Evolutionary conservation across 371 early-diverging fungal genomes (phyloP).

Genomic region (Mucor velutinosus): DNA sequence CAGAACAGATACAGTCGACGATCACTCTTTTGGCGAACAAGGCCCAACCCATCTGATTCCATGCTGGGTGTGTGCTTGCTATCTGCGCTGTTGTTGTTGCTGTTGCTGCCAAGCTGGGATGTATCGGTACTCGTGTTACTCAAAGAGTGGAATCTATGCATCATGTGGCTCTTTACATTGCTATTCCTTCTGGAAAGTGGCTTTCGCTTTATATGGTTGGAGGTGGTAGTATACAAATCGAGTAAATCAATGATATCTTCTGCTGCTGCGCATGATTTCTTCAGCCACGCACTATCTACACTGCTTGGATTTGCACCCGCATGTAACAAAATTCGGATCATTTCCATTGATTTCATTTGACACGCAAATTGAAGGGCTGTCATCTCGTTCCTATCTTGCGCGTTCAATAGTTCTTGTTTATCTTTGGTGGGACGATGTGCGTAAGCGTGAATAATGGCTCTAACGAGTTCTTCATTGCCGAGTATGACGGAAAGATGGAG

Average conservation of each 20-base stretch:
- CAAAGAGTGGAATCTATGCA: slow-evolving; percentile 26
- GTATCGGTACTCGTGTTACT: neutral
- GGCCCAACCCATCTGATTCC: slow-evolving; percentile 34
- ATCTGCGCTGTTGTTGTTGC: neutral
- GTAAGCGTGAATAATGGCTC: slow-evolving; percentile 1
- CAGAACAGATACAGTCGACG: slow-evolving; percentile 38
- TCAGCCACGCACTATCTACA: neutral
- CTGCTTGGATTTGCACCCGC: slow-evolving; percentile 64
- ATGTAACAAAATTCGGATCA: slow-evolving; percentile 51
- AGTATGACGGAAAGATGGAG: slow-evolving; percentile 40
- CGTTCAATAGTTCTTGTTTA: slow-evolving; percentile 4
- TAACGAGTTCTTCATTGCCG: slow-evolving; percentile 19
- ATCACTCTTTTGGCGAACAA: slow-evolving; percentile 29
- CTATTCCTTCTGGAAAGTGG: slow-evolving; percentile 17
- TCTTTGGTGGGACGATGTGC: neutral
- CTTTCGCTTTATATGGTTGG: neutral
- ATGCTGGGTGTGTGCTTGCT: slow-evolving; percentile 7
- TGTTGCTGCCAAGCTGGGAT: too few relatives aligned
- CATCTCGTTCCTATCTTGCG: slow-evolving; percentile 35
- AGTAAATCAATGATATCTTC: slow-evolving; percentile 6
- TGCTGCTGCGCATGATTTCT: neutral
- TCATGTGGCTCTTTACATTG: slow-evolving; percentile 16
- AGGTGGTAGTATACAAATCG: neutral
- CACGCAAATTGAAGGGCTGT: slow-evolving; percentile 44
- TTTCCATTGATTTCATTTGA: slow-evolving; percentile 19